phyloP scores from a whole-genome alignment of 2,329 filamentous ascomycete species.

The Aspergillus proliferans region DNA sequence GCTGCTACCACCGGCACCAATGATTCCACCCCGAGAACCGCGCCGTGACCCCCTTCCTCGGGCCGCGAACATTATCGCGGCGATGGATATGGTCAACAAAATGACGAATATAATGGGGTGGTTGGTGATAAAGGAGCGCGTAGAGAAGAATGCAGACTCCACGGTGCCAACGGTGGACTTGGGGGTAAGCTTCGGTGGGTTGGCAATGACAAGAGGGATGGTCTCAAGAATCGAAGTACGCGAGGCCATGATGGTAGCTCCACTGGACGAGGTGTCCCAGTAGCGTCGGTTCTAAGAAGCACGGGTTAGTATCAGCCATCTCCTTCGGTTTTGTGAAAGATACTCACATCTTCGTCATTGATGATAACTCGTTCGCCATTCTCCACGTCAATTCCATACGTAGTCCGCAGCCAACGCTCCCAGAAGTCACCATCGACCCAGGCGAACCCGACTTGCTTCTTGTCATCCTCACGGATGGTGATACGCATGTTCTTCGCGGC shows the following conservation, averaged over 20 bases:
- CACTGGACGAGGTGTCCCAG: constrained; percentile 87
- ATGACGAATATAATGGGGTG: constrained; percentile 41
- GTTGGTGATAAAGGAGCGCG: constrained; percentile 35
- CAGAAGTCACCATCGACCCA: constrained; percentile 98
- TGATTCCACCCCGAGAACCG: constrained; percentile 26
- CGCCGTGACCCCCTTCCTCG: constrained; percentile 26
- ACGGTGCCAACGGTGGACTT: constrained; percentile 45
- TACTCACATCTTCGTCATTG: constrained; percentile 90
- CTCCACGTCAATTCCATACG: constrained; percentile 80
- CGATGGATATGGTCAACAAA: constrained; percentile 31
- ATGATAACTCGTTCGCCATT: constrained; percentile 91
- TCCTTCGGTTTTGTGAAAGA: background rate
- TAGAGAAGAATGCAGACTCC: constrained; percentile 42
- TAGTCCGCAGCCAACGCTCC: constrained; percentile 94
- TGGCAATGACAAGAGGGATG: constrained; percentile 46
- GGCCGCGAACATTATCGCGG: constrained; percentile 28
- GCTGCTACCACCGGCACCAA: constrained; percentile 28
- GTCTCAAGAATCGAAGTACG: constrained; percentile 89
- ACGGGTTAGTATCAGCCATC: background rate
- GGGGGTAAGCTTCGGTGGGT: constrained; percentile 43
- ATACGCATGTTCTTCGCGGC: constrained; percentile 87
- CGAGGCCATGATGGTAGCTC: constrained; percentile 81
- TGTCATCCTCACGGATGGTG: constrained; percentile 79
- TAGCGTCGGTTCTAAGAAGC: constrained; percentile 71
- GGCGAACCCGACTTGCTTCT: constrained; percentile 86